Evolutionary conservation across 305 asterid species (phyloP).

Genomic region (Fraxinus paxiana): DNA sequence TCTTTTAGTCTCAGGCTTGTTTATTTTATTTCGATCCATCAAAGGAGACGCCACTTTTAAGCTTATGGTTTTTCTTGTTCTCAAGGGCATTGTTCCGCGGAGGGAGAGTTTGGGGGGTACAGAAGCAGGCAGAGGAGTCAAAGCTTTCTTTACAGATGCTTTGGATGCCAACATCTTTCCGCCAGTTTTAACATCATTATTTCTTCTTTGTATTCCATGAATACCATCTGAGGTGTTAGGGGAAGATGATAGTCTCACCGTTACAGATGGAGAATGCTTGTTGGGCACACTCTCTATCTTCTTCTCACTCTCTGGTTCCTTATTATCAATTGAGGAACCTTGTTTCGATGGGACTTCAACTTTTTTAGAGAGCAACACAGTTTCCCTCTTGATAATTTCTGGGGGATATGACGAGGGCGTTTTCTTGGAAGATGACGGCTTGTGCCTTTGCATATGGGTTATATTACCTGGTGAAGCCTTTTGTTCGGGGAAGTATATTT

Average conservation of each 20-base stretch:
- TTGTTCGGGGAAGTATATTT: not conserved
- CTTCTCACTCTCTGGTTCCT: conserved; percentile 30
- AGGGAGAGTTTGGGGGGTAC: conserved; percentile 27
- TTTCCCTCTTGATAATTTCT: conserved; percentile 53
- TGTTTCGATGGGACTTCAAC: conserved; percentile 28
- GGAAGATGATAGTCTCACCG: conserved; percentile 29
- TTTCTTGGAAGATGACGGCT: conserved; percentile 5
- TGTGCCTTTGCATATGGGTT: not conserved
- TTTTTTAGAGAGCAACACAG: conserved; percentile 34
- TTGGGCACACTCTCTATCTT: conserved; percentile 23
- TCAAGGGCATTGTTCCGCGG: conserved; percentile 24
- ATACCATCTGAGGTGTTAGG: conserved; percentile 32
- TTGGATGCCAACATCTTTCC: conserved; percentile 23
- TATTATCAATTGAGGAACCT: conserved; percentile 7
- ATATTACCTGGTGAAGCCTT: not conserved
- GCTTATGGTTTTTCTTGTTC: conserved; percentile 36
- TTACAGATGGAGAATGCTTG: conserved; percentile 23
- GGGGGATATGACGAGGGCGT: conserved; percentile 40
- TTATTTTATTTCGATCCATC: conserved; percentile 32
- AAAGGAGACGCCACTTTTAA: conserved; percentile 33
- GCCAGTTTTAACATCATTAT: conserved; percentile 15
- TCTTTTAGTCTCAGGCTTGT: conserved; percentile 27
- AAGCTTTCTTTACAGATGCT: conserved; percentile 37
- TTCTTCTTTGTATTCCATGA: conserved; percentile 32
- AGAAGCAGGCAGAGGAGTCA: conserved; percentile 1